These are phyloP conservation scores for Talaromyces piceae DNA, from an alignment of 2,329 filamentous ascomycete species.

Conservation along the genomic window DNA sequence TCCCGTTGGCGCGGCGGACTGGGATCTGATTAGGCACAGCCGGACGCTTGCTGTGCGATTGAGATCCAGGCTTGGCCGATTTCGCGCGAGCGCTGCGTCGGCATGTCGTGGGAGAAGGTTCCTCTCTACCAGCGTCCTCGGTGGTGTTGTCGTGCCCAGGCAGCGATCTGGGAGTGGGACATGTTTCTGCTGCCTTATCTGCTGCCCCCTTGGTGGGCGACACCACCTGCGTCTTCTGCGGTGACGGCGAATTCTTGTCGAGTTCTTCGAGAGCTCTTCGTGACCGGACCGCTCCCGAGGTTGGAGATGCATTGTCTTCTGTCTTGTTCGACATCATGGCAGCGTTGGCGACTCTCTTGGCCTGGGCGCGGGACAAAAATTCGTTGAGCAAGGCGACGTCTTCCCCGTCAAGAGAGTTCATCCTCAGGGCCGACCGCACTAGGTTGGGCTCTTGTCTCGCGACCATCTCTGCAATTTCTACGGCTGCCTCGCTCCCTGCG, in stretches of 20 bases:
- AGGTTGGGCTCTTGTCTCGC: constrained; percentile 25
- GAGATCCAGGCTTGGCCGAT: constrained; percentile 16
- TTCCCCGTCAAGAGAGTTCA: constrained; percentile 29
- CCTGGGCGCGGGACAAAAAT: constrained; percentile 35
- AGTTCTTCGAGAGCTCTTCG: constrained; percentile 30
- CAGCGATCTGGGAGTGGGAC: constrained; percentile 14
- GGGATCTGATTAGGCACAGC: constrained; percentile 32
- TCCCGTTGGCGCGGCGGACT: constrained; percentile 38
- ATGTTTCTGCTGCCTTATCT: constrained; percentile 18
- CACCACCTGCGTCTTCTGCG: constrained; percentile 20
- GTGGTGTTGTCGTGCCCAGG: constrained; percentile 7
- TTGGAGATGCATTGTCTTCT: constrained; percentile 14
- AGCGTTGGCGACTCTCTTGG: constrained; percentile 30
- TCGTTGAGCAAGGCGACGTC: constrained; percentile 33
- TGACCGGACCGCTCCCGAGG: constrained; percentile 23
- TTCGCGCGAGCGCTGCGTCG: constrained; percentile 32
- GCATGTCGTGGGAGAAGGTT: constrained; percentile 19
- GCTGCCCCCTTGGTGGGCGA: background rate
- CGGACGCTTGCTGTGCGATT: constrained; percentile 16
- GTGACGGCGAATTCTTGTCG: constrained; percentile 33
- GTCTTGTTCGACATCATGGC: constrained; percentile 2
- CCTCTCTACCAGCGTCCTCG: constrained; percentile 12
- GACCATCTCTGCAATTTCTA: constrained; percentile 19
- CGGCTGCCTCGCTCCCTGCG: constrained; percentile 11
- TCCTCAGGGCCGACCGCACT: constrained; percentile 30